Percentiles rank a stretch among this genome's conserved stretches.
phyloP scores from a whole-genome alignment of 345 rosid genomes.

The Citropsis articulata region DNA sequence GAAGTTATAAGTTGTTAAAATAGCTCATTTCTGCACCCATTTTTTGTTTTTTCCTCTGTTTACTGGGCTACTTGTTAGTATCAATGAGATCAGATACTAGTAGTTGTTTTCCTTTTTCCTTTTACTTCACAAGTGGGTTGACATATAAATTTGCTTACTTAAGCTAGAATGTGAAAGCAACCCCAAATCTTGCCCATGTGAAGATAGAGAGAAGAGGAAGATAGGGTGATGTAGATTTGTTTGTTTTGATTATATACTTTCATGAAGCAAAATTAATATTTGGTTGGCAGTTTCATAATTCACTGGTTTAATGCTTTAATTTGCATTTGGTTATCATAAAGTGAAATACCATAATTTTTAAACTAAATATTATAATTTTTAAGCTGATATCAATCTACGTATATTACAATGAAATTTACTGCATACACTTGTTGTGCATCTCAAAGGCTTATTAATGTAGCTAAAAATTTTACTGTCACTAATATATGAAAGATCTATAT shows the following conservation, averaged over 20 bases:
- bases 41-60: background rate
- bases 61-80: constrained; percentile 1
- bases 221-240: background rate
- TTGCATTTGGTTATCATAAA: too few relatives aligned
- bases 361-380: too few relatives aligned
- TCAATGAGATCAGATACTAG: background rate
- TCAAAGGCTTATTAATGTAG: too few relatives aligned
- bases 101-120: background rate
- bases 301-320: too few relatives aligned
- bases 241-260: background rate
- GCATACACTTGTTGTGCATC: too few relatives aligned
- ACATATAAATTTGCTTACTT: constrained; percentile 10
- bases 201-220: background rate
- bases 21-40: background rate
- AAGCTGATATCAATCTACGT: too few relatives aligned
- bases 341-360: too few relatives aligned
- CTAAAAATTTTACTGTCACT: too few relatives aligned
- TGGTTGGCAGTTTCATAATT: too few relatives aligned
- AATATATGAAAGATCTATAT: too few relatives aligned
- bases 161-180: constrained; percentile 2
- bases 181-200: constrained; percentile 15
- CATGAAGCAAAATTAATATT: background rate
- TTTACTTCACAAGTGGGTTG: background rate
- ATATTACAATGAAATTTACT: too few relatives aligned
- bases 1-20: constrained; percentile 28